Evolutionary conservation across 2,329 filamentous ascomycete genomes (phyloP), one percentile per base, ranked within the genome.

Genomic region (Basipetospora chlamydospora): DNA sequence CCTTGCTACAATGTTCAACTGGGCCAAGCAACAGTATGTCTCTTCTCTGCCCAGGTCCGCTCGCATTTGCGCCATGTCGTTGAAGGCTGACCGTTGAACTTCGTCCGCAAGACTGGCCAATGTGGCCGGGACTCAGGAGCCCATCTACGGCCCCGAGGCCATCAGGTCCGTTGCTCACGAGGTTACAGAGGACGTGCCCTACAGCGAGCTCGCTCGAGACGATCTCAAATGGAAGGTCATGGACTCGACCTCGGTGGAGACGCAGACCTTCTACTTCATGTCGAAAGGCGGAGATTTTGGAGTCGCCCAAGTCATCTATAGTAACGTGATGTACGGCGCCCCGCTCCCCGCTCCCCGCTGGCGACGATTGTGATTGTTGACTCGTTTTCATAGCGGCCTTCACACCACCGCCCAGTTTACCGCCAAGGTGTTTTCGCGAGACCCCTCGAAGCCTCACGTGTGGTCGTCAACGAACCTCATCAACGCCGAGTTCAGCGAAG

Each of bases 111-210:
- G 73, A 57, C 59, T 80, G 60, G 73, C 70, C 58, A 69, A 87
- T 59, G 86, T 94, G 56, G 86, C 87, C 54, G 87, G 92, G 61
- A 96, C 88, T 38, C 82, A 93, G 59, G 87, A 95, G 69, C 88
- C 88, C 54, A 82, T 92, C 61, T 95, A 98, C 58, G 90, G 90
- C 46, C 78, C 88, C 34, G 72, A 77, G 6, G 88, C 87, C 50
- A 84, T 96, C 58, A 80, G 75, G 53, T 79, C 87, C 16, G 85
- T 98, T 46, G 77, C 82, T 45, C 71, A 80, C 51, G 85, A 95
- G 63, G 70, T 82, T 44, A 73, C 80, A 56, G 71, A 72, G 41
- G 71, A 72, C 41, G 81, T 73, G 18, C 80, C 85, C 34, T 93
- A 80, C 58, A 87, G 84, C 36, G 83, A 90, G 56, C 60, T 86